Conservation (phyloP, 2,329 filamentous ascomycete genomes). For the Alternaria arborescens region DNA sequence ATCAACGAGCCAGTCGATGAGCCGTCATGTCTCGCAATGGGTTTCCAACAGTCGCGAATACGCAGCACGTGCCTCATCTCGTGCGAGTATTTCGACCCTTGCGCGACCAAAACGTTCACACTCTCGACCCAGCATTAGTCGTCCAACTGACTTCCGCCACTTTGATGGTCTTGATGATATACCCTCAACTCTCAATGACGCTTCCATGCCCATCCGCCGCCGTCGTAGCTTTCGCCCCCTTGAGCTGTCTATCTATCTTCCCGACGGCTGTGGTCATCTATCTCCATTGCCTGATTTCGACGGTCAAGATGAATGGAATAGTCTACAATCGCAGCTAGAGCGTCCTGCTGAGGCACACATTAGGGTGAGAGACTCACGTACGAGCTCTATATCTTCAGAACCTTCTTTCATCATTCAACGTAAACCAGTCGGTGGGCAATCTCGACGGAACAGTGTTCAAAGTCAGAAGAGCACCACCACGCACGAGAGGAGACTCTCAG, state of each 20-base stretch:
- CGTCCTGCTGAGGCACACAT: slow-evolving; percentile 46
- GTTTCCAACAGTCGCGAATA: slow-evolving; percentile 45
- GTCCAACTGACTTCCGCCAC: slow-evolving; percentile 49
- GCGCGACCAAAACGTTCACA: slow-evolving; percentile 43
- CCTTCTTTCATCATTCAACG: slow-evolving; percentile 43
- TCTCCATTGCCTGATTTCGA: slow-evolving; percentile 53
- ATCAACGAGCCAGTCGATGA: slow-evolving; percentile 47
- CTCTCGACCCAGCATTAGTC: slow-evolving; percentile 48
- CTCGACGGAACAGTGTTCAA: slow-evolving; percentile 41
- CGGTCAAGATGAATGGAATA: slow-evolving; percentile 37
- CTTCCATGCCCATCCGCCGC: slow-evolving; percentile 41
- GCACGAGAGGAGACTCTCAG: slow-evolving; percentile 32
- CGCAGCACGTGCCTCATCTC: slow-evolving; percentile 46
- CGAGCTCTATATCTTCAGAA: slow-evolving; percentile 38
- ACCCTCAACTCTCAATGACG: slow-evolving; percentile 46
- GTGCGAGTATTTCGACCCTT: slow-evolving; percentile 44
- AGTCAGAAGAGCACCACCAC: slow-evolving; percentile 33
- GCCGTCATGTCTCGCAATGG: slow-evolving; percentile 50
- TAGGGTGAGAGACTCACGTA: slow-evolving; percentile 41
- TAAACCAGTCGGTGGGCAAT: slow-evolving; percentile 44
- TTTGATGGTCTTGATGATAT: slow-evolving; percentile 43
- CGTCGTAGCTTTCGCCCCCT: slow-evolving; percentile 50
- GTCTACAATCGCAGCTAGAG: slow-evolving; percentile 35
- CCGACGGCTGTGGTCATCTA: slow-evolving; percentile 42
- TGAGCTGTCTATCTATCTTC: slow-evolving; percentile 52